Evolutionary conservation across 257 asterid genomes (phyloP), one percentile per base, ranked within the genome.

Genomic region (Fraxinus pennsylvanica): DNA sequence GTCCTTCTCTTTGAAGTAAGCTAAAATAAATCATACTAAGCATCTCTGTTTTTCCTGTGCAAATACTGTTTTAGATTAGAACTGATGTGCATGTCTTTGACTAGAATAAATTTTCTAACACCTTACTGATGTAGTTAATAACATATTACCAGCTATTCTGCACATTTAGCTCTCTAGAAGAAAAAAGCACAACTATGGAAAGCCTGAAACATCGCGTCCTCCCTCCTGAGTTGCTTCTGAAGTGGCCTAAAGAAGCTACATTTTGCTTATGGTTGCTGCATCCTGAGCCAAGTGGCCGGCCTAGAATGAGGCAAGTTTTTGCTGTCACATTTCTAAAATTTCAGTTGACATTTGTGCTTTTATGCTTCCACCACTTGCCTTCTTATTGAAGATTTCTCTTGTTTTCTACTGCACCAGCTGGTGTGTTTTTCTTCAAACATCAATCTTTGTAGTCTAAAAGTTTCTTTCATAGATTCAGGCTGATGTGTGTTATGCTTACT

Each of bases 171-270:
- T 88, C 94, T 19, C 72, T 86, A 74, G 97, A 91, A 82, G 96
- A 91, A 83, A 96, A 93, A 84, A 79, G 87, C 78, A 30, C 95
- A 35, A 91, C 91, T 50, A 96, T 96, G 99, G 88, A 86, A 45
- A 96, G 88, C 84, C 81, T 96, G 77, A 89, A 91, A 81, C 99
- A 93, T 76, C 96, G 99, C 38, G 95, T 93, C 68, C 94, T 96
- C 66, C 97, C 99, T 74, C 98, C 98, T 9, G 96, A 91, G 82
- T 84, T 96, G 87, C 97, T 96, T 74, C 89, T 92, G 68, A 93
- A 90, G 87, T 92, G 99, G 97, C 97, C 99, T 59, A 96, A 92
- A 86, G 97, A 92, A 91, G 99, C 98, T 81, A 89, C 98, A 9
- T 96, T 91, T 92, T 93, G 98, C 91, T 80, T 93, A 68, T 92